A percentile compares a stretch with the other conserved stretches of the same genome.
phyloP scores from a whole-genome alignment of 495 filamentous ascomycete genomes.

The Neurospora hispaniola region DNA sequence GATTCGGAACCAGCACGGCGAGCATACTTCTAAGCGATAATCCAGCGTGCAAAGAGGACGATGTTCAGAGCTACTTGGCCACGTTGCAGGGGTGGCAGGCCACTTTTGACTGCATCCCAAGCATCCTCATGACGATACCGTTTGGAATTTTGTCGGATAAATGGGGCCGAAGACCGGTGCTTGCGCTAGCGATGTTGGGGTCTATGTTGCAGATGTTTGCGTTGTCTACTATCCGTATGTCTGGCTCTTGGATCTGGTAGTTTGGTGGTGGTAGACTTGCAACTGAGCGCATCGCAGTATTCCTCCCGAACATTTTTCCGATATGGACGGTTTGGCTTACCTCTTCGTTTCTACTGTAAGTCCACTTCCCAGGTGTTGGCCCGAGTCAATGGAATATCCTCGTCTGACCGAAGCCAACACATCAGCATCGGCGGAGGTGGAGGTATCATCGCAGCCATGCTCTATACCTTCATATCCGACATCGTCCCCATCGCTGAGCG shows the following conservation, averaged over 20 bases:
- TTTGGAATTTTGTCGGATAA: constrained; percentile 26
- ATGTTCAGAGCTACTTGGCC: constrained; percentile 23
- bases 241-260: not conserved
- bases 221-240: constrained; percentile 15
- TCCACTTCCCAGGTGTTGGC: not conserved
- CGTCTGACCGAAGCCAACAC: not conserved
- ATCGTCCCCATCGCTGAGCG: constrained; percentile 15
- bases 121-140: constrained; percentile 18
- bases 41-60: constrained; percentile 13
- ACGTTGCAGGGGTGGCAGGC: constrained; percentile 22
- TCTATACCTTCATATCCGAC: constrained; percentile 24
- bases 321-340: constrained; percentile 19
- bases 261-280: not conserved
- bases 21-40: constrained; percentile 5
- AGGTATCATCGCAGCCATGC: constrained; percentile 18
- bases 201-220: constrained; percentile 3
- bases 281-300: constrained; percentile 6
- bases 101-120: constrained; percentile 20
- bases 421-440: constrained; percentile 21
- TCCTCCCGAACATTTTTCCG: constrained; percentile 19
- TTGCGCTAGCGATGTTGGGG: constrained; percentile 15
- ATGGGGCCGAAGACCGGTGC: constrained; percentile 21
- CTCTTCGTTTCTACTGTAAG: constrained; percentile 15
- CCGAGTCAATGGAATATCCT: not conserved
- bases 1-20: not conserved